phyloP scores from a whole-genome alignment of 2,329 filamentous ascomycete species.

The Aureobasidium namibiae region DNA sequence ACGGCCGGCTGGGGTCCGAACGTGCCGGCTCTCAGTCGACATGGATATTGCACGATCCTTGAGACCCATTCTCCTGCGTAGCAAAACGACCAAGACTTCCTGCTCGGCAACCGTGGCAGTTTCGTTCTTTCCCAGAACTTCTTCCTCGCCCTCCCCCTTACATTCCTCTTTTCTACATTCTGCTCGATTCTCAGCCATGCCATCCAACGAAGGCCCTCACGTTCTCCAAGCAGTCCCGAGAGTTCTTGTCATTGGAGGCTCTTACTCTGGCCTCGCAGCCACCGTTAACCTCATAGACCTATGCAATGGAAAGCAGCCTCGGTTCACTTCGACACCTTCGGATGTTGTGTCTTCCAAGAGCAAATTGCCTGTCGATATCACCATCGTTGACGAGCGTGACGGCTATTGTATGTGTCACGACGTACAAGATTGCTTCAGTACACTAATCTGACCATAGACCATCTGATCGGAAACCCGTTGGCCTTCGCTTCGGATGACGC shows the following conservation, averaged over 20 bases:
- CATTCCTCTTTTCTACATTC: not conserved
- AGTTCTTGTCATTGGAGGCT: slow-evolving; percentile 61
- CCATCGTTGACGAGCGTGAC: slow-evolving; percentile 70
- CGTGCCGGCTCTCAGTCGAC: not conserved
- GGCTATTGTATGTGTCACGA: slow-evolving; percentile 58
- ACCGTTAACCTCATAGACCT: slow-evolving; percentile 61
- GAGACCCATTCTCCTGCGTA: not conserved
- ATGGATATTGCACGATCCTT: not conserved
- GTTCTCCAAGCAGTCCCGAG: not conserved
- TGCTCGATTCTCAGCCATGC: not conserved
- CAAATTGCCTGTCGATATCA: slow-evolving; percentile 50
- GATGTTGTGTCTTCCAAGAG: slow-evolving; percentile 20
- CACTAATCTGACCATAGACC: slow-evolving; percentile 42
- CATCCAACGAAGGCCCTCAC: not conserved
- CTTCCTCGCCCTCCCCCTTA: not conserved
- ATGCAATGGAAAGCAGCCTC: slow-evolving; percentile 47
- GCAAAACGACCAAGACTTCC: not conserved
- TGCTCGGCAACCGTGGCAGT: not conserved
- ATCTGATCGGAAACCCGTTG: slow-evolving; percentile 67
- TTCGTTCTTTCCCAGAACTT: not conserved
- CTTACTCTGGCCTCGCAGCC: slow-evolving; percentile 62
- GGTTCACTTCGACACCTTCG: slow-evolving; percentile 20
- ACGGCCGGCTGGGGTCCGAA: not conserved
- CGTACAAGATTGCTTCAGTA: not conserved
- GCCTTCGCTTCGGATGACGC: slow-evolving; percentile 58